A percentile compares a stretch with the other conserved stretches of the same genome.
Conservation (phyloP, 108 stramenopile species). For the Craspedostauros australis region DNA sequence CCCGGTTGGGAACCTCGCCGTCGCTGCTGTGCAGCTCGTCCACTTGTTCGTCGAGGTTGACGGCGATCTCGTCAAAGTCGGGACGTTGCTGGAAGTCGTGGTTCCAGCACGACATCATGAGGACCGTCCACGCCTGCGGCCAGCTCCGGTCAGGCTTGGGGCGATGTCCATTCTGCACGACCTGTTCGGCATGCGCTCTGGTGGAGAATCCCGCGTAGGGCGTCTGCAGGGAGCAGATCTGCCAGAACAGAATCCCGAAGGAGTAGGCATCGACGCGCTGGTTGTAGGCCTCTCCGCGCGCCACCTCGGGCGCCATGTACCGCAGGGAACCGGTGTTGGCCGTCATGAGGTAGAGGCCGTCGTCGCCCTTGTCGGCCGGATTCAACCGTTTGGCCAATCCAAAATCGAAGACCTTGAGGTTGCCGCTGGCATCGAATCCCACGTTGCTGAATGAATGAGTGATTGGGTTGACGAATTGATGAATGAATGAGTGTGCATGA, state of each 20-base stretch:
- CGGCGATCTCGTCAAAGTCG: conserved; percentile 60
- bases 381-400: conserved; percentile 72
- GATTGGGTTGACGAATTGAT: not conserved
- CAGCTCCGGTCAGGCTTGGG: conserved; percentile 67
- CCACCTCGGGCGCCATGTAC: conserved; percentile 51
- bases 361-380: conserved; percentile 33
- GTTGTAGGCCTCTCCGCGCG: conserved; percentile 57
- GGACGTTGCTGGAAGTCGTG: conserved; percentile 43
- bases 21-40: conserved; percentile 38
- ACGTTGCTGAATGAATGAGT: conserved; percentile 48
- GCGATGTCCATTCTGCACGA: conserved; percentile 61
- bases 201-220: conserved; percentile 68
- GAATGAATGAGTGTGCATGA: conserved; percentile 2
- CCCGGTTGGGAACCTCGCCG: conserved; percentile 39
- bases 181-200: conserved; percentile 68
- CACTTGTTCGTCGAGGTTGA: conserved; percentile 50
- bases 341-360: conserved; percentile 60
- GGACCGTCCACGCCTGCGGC: conserved; percentile 66
- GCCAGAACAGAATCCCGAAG: conserved; percentile 83
- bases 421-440: conserved; percentile 60
- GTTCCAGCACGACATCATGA: conserved; percentile 72
- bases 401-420: conserved; percentile 79
- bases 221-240: conserved; percentile 73
- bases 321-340: conserved; percentile 79
- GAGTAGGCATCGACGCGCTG: conserved; percentile 72